Evolutionary conservation across 2,329 filamentous ascomycete genomes (phyloP).

Genomic region (Cladophialophora chaetospira): DNA sequence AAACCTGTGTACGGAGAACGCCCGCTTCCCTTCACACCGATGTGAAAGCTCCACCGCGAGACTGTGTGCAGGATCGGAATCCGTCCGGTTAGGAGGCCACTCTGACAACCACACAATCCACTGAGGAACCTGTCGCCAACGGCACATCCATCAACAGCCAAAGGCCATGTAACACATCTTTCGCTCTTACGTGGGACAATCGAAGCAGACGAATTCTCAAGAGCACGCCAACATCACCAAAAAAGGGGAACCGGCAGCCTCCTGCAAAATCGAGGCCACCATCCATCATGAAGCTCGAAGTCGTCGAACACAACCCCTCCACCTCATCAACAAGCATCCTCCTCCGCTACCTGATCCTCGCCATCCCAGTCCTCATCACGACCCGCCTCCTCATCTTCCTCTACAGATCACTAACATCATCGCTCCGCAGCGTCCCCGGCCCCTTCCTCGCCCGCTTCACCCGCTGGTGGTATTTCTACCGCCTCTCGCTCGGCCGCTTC

Average conservation of each 20-base stretch:
- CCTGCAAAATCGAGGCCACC: not conserved
- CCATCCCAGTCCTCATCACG: constrained; percentile 8
- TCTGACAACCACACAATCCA: not conserved
- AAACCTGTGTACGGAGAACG: too few species aligned
- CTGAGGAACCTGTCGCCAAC: too few species aligned
- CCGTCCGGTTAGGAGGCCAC: not conserved
- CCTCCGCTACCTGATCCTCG: constrained; percentile 15
- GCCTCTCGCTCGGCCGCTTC: constrained; percentile 42
- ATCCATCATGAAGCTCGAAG: not conserved
- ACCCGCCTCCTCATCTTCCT: constrained; percentile 24
- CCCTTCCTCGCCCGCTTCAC: constrained; percentile 50
- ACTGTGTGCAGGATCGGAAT: not conserved
- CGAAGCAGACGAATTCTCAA: too few species aligned
- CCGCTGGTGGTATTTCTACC: constrained; percentile 47
- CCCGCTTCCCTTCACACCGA: too few species aligned
- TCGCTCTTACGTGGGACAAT: too few species aligned
- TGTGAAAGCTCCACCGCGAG: not conserved
- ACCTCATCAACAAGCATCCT: constrained; percentile 4
- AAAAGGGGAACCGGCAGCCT: too few species aligned
- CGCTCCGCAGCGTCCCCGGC: constrained; percentile 47
- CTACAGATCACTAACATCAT: constrained; percentile 35
- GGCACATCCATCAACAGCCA: too few species aligned
- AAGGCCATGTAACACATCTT: too few species aligned
- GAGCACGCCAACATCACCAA: too few species aligned
- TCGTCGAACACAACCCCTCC: not conserved